Evolutionary conservation across 768 basidiomycete species (phyloP).

Genomic region (Kwoniella dejecticola): DNA sequence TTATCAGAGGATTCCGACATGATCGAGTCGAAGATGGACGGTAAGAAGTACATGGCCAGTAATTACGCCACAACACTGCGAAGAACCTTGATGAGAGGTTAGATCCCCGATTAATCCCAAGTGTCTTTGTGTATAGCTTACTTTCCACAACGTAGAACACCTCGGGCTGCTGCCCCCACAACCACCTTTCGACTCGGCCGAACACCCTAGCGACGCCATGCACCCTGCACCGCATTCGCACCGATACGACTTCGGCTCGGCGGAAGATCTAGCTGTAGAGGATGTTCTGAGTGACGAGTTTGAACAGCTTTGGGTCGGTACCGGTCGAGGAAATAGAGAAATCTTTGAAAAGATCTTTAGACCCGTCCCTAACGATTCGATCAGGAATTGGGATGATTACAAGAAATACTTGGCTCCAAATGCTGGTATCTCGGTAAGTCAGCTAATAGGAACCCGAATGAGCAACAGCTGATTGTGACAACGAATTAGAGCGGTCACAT

Average conservation of each 20-base stretch:
- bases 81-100: slow-evolving; percentile 79
- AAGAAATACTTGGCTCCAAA: slow-evolving; percentile 58
- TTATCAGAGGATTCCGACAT: slow-evolving; percentile 74
- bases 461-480: too few relatives aligned
- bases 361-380: slow-evolving; percentile 80
- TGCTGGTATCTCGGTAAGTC: slow-evolving; percentile 57
- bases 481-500: slow-evolving; percentile 72
- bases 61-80: slow-evolving; percentile 83
- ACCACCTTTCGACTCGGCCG: slow-evolving; percentile 55
- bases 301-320: slow-evolving; percentile 65
- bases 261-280: slow-evolving; percentile 69
- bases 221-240: slow-evolving; percentile 72
- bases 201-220: slow-evolving; percentile 64
- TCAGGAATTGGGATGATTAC: slow-evolving; percentile 76
- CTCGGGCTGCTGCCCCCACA: slow-evolving; percentile 84
- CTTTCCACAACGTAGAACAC: slow-evolving; percentile 64
- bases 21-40: slow-evolving; percentile 76
- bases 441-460: not conserved
- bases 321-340: slow-evolving; percentile 77
- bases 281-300: slow-evolving; percentile 75
- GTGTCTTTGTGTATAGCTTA: too few relatives aligned
- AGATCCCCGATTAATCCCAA: slow-evolving; percentile 28
- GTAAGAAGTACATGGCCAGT: slow-evolving; percentile 67
- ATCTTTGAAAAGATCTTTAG: slow-evolving; percentile 84
- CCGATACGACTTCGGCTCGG: slow-evolving; percentile 64